A percentile compares a stretch with the other conserved stretches of the same genome.
Conservation (phyloP, 2,329 filamentous ascomycete species). For the Phoma sp. region DNA sequence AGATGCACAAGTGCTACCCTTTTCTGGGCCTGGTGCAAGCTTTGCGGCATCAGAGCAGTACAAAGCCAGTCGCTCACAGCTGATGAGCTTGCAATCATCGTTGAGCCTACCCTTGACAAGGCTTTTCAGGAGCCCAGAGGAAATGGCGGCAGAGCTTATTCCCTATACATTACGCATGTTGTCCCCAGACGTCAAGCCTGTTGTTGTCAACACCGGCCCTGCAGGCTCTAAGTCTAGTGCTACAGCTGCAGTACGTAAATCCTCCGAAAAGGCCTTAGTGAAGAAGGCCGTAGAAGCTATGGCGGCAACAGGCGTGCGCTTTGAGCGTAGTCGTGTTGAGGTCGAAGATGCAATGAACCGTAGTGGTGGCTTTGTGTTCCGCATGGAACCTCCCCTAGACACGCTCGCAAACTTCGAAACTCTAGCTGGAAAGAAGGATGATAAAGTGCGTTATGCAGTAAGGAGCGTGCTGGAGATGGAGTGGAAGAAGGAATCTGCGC, state of each 20-base stretch:
- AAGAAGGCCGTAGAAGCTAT: constrained; percentile 80
- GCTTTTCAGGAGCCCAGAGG: constrained; percentile 78
- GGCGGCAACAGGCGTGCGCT: constrained; percentile 78
- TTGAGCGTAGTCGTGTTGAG: constrained; percentile 83
- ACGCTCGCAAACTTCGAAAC: constrained; percentile 77
- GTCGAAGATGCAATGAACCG: constrained; percentile 59
- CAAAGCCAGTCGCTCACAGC: constrained; percentile 76
- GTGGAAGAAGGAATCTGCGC: constrained; percentile 72
- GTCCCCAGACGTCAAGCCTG: constrained; percentile 87
- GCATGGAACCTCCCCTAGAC: constrained; percentile 94
- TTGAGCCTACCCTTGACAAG: constrained; percentile 75
- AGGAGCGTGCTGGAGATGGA: constrained; percentile 93
- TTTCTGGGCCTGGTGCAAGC: constrained; percentile 81
- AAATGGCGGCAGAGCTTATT: constrained; percentile 80
- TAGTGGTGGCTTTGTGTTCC: constrained; percentile 76
- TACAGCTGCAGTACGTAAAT: constrained; percentile 85
- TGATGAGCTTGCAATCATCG: constrained; percentile 74
- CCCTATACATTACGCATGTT: constrained; percentile 85
- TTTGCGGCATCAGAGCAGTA: constrained; percentile 80
- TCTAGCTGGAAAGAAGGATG: constrained; percentile 62
- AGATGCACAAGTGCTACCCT: constrained; percentile 64
- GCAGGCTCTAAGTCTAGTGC: constrained; percentile 52
- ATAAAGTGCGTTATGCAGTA: constrained; percentile 87
- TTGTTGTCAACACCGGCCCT: constrained; percentile 72
- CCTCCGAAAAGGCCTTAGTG: constrained; percentile 82